phyloP scores from a whole-genome alignment of 305 asterid genomes.

The Fraxinus latifolia region DNA sequence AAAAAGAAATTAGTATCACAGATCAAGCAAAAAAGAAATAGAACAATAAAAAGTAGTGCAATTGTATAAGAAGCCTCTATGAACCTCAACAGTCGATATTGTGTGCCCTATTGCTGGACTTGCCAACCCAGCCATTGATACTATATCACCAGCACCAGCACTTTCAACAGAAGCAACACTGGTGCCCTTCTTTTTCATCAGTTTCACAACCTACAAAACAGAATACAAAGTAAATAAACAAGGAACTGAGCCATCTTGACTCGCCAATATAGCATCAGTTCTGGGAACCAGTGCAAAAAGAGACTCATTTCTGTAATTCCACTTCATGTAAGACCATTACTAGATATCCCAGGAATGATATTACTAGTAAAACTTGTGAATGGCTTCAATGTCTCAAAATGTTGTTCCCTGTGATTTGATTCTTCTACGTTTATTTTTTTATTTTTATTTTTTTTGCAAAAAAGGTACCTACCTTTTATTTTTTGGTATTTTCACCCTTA shows the following conservation, averaged over 20 bases:
- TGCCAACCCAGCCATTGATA: slow-evolving; percentile 87
- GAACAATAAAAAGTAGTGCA: background rate
- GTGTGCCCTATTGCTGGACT: slow-evolving; percentile 95
- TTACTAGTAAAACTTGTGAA: background rate
- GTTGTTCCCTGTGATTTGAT: background rate
- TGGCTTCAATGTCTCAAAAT: background rate
- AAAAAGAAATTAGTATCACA: background rate
- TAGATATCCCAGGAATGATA: slow-evolving; percentile 5
- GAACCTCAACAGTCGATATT: slow-evolving; percentile 78
- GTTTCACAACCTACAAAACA: slow-evolving; percentile 67
- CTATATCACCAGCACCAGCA: slow-evolving; percentile 98
- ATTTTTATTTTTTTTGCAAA: background rate
- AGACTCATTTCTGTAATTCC: background rate
- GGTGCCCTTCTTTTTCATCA: slow-evolving; percentile 93
- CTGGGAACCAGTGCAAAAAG: slow-evolving; percentile 15
- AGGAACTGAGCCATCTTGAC: background rate
- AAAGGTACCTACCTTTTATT: too few species aligned
- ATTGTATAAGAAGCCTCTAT: background rate
- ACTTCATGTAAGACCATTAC: background rate
- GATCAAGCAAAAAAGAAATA: background rate
- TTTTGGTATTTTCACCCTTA: too few species aligned
- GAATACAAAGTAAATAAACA: slow-evolving; percentile 1
- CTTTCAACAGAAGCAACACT: slow-evolving; percentile 65
- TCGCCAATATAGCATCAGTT: slow-evolving; percentile 9
- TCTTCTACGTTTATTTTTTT: background rate